Evolutionary conservation across 2,329 filamentous ascomycete species (phyloP), one percentile per base, ranked within the genome.

Genomic region (Fusarium duplospermum): DNA sequence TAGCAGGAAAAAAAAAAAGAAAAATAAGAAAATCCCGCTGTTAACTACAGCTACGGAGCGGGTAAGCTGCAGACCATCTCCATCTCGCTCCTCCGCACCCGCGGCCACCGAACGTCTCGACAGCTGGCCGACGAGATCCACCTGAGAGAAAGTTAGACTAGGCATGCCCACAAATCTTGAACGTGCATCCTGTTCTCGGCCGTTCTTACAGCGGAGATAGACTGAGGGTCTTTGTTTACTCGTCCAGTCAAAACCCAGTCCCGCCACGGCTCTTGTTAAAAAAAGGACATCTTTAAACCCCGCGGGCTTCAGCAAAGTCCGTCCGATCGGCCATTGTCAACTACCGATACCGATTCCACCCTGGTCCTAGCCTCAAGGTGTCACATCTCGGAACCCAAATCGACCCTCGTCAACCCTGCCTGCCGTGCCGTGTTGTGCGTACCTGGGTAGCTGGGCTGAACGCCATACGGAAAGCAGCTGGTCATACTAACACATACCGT

Each of bases 241-340:
- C 20, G 56, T 29, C 56, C 33, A 38, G 35, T 59, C 56, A 38
- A 24, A 24, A 24, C 56, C 27, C 18, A 60, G 40, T 27, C 54
- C 35, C 20, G 24, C 33, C 33, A 11, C 29, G 13, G 52, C 27
- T 20, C 29, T 58, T 38, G 35, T 40, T 40, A 31, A 58, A 57
- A 35, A 22, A 59, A 20, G 20, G 33, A 40, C 33, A 22, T 40
- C 36, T 14, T 35, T n/a, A 59, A 59, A 59, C 56, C 56, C 56
- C 33, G 33, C 56, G 56, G 56, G 35, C 18, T 59, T 59, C 56
- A 59, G 16, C 56, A 59, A 59, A 59, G 33, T 59, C 56, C 56
- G 56, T 38, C 71, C 59, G 70, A 36, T 40, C 71, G 71, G 71
- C 45, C 38, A 52, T 63, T 62, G 54, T 60, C 64, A 57, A 74